phyloP scores from a whole-genome alignment of 176 grass and related monocot species.

The Oryza punctata region DNA sequence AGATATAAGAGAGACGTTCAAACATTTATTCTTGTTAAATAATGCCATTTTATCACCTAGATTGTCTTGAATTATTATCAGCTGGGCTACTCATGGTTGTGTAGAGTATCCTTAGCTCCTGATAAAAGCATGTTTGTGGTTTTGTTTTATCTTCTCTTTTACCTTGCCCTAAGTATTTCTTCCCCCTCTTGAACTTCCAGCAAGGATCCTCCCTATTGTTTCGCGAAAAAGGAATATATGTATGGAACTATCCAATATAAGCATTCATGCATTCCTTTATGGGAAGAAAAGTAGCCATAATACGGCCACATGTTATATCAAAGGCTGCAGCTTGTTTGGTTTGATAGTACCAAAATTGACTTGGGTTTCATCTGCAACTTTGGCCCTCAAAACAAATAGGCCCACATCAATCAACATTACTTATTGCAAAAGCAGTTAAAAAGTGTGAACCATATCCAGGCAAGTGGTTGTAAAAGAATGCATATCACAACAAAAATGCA shows the following conservation, averaged over 20 bases:
- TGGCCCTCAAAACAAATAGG: neutral
- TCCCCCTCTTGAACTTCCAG: slow-evolving; percentile 16
- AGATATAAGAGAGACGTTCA: neutral
- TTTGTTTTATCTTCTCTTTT: neutral
- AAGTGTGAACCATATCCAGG: slow-evolving; percentile 10
- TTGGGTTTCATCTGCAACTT: neutral
- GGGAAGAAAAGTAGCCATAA: slow-evolving; percentile 2
- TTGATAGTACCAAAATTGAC: neutral
- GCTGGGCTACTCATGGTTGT: neutral
- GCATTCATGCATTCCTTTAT: slow-evolving; percentile 8
- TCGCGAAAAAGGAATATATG: neutral
- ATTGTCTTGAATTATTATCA: neutral
- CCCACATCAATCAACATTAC: neutral
- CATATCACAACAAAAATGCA: slow-evolving; percentile 28
- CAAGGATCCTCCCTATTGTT: neutral
- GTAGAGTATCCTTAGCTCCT: neutral
- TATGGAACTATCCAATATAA: neutral
- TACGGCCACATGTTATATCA: neutral
- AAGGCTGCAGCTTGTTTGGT: neutral
- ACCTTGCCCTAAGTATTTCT: neutral
- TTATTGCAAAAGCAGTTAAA: slow-evolving; percentile 23
- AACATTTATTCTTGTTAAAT: neutral
- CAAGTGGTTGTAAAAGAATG: slow-evolving; percentile 28
- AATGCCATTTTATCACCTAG: neutral
- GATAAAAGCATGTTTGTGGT: too few species aligned